Base-by-base conservation (phyloP, 2,329 filamentous ascomycete genomes). In the Truncatella angustata region DNA sequence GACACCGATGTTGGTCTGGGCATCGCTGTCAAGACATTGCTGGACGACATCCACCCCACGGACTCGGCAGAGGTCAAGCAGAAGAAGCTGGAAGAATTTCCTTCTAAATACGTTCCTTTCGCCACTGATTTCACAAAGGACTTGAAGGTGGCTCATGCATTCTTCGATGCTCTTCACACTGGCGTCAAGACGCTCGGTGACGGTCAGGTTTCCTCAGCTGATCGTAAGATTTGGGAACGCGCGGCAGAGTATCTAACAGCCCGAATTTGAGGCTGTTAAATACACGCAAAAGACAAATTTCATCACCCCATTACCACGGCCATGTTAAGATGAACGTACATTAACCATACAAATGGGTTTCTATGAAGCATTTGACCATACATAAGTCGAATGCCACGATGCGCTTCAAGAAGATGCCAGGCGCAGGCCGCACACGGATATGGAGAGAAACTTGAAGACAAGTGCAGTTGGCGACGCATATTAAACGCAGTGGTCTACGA, bases 1-100 rank as follows among this genome's bases (percentile, higher is more conserved):
- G 85, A 90, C 57, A 85, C 87, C 10, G 87, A 92, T 62, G 86
- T 90, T 44, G 87, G 84, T 11, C 78, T 94, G 30, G 88, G 87
- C 24, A 89, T 94, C 55, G 88, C 89, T 1, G 84, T 91, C 36
- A 90, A 91, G 69, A 90, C 87, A 7, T 90, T 90, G 64, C 79
- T 91, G 20, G 87, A 91, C 59, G 88, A 91, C 53, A 75, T 91
- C 45, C 79, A 82, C 47, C 77, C 79, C 18, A 71, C 75, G 7
- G 80, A 88, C 55, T 75, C 80, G 9, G 70, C 69, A 3, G 76
- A 80, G 49, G 64, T 70, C 50, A 74, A 76, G 44, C 66, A 70
- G 20, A 58, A 62, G 4, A 77, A 77, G 52, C 75, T 79, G 53
- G 56, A 69, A n/a, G 68, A 70, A 5, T 86, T 85, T 62, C 76